Evolutionary conservation across 441 rosid species (phyloP).

Genomic region (Theobroma grandiflorum): DNA sequence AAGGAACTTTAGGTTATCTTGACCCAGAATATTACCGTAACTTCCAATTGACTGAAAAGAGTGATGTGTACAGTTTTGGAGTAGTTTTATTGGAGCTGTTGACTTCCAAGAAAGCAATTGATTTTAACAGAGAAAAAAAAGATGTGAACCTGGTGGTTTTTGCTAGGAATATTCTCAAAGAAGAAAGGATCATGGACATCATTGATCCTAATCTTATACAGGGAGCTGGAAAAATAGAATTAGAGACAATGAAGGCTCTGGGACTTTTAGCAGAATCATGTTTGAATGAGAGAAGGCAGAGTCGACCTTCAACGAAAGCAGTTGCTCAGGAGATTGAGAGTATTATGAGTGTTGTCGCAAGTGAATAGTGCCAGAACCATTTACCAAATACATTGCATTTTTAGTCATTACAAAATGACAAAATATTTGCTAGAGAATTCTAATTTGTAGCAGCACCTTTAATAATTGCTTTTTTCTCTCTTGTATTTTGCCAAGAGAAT

Average conservation of each 20-base stretch:
- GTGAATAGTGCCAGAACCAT: neutral
- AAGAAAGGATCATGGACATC: constrained; percentile 51
- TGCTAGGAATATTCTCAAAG: constrained; percentile 43
- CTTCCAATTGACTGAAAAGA: constrained; percentile 64
- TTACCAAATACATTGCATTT: neutral
- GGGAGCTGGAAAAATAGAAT: constrained; percentile 34
- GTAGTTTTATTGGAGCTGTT: constrained; percentile 57
- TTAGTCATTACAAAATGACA: too few species aligned
- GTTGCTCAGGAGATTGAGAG: constrained; percentile 57
- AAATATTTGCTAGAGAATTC: neutral
- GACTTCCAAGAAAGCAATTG: constrained; percentile 51
- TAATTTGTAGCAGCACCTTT: neutral
- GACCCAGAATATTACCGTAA: constrained; percentile 73
- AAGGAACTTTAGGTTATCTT: constrained; percentile 66
- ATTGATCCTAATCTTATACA: constrained; percentile 45
- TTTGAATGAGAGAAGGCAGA: constrained; percentile 49
- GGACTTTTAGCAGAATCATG: constrained; percentile 52
- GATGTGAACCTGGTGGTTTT: constrained; percentile 57
- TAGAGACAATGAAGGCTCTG: constrained; percentile 51
- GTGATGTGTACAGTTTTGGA: constrained; percentile 67
- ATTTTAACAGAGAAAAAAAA: constrained; percentile 52
- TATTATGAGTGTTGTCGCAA: constrained; percentile 36
- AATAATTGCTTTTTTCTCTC: neutral
- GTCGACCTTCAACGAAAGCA: constrained; percentile 61
- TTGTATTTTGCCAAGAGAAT: neutral